Conservation (phyloP, 2,329 filamentous ascomycete species). For the Diaporthe aspalathi region DNA sequence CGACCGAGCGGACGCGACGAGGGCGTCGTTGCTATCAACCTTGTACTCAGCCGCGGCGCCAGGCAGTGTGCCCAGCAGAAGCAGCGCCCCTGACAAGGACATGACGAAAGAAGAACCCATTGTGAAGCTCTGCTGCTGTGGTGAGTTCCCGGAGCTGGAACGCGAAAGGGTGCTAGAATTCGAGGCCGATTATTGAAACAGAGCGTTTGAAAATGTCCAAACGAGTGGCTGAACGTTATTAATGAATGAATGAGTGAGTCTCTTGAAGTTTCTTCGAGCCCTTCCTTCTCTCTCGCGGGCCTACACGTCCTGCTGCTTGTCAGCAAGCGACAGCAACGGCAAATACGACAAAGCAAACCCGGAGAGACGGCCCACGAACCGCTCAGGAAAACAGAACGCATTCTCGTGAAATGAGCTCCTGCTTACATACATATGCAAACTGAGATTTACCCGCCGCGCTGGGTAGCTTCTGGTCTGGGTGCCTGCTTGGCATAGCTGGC, state of each 20-base stretch:
- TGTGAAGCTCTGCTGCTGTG: not conserved
- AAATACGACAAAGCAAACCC: not conserved
- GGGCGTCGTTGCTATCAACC: conserved; percentile 6
- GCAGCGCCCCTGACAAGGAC: not conserved
- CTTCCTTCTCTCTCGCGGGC: not conserved
- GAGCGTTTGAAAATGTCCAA: not conserved
- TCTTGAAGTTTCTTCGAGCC: too few relatives aligned
- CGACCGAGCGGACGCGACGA: conserved; percentile 8
- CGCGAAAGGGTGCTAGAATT: not conserved
- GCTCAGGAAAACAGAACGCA: not conserved
- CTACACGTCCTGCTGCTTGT: too few relatives aligned
- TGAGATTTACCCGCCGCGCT: not conserved
- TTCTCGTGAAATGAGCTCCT: conserved; percentile 17
- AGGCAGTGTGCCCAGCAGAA: conserved; percentile 9
- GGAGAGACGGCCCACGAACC: not conserved
- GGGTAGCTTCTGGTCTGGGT: not conserved
- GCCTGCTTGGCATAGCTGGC: conserved; percentile 8
- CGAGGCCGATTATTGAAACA: not conserved
- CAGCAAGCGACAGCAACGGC: not conserved
- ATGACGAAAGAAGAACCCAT: not conserved
- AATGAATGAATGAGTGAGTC: not conserved
- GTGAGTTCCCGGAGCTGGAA: not conserved
- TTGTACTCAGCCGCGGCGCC: conserved; percentile 1
- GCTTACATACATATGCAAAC: not conserved
- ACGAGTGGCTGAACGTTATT: not conserved